Base-by-base conservation (phyloP, 441 rosid species). In the Breynia disticha region DNA sequence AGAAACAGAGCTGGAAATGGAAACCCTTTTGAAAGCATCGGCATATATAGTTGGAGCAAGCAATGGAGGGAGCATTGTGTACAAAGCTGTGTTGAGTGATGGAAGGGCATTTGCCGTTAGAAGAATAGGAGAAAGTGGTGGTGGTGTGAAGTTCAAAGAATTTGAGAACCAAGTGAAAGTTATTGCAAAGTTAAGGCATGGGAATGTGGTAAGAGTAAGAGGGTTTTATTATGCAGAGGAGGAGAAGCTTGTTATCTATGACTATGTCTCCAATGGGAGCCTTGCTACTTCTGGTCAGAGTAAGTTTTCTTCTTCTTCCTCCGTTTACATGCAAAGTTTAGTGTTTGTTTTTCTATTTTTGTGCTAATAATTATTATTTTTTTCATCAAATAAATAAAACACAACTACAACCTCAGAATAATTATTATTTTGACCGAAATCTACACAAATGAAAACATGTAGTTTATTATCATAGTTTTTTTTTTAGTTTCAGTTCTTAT, bases 211-310 rank as follows among this genome's bases (percentile, higher is more conserved):
- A 8, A 67, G 61, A 43, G 57, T 82, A 68, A 67, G 83, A n/a
- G 98, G 96, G 22, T 91, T 87, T 56, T 81, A 76, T 47, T 83
- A 91, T 95, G 96, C 81, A 13, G 67, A 66, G 0, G 77, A 78
- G 56, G 98, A 91, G 74, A 87, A 86, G 79, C 98, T 91, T 63
- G 71, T 87, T 7, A 76, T 87, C 67, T 83, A 72, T 48, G 94
- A 91, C 48, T 86, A 70, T 37, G 64, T 79, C 66, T 58, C 86
- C 55, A 78, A 82, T 59, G 95, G 96, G 74, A 82, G 68, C 76
- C 75, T 91, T 50, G 74, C 73, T 22, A 51, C 56, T 67, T 59
- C 69, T 59, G 54, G 71, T 68, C 61, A 69, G 80, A 65, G 96
- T 87, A 70, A 79, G 86, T 63, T 54, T 38, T 6, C 16, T 22